Evolutionary conservation across 192 early-diverging fungal genomes (phyloP).

Genomic region (Fimicolochytrium jonesii): DNA sequence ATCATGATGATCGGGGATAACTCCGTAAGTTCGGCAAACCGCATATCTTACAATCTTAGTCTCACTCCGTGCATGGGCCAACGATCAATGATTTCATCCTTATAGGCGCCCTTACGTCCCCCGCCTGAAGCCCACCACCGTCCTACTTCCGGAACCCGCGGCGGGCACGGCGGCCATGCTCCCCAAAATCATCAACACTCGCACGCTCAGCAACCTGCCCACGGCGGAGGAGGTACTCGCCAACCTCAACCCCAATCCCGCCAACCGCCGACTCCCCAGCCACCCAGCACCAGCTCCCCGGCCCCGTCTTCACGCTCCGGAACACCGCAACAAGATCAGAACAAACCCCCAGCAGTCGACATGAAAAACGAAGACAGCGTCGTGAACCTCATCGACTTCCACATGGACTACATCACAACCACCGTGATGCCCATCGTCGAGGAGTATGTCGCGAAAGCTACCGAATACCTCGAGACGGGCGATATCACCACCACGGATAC

Average conservation of each 20-base stretch:
- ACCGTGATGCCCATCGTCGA: slow-evolving; percentile 41
- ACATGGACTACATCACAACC: slow-evolving; percentile 24
- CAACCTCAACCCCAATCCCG: not conserved
- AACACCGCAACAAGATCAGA: slow-evolving; percentile 39
- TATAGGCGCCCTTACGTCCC: no score
- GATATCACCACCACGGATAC: no score
- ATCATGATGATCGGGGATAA: slow-evolving; percentile 69
- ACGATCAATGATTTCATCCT: no score
- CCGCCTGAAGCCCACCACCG: no score
- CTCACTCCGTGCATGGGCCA: no score
- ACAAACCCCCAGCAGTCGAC: not conserved
- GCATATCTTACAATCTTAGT: no score
- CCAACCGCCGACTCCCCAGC: not conserved
- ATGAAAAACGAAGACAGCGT: slow-evolving; percentile 47
- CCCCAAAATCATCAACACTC: no score
- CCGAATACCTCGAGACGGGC: slow-evolving; percentile 26
- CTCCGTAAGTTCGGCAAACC: slow-evolving; percentile 47
- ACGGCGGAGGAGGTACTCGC: no score
- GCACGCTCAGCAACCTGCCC: no score
- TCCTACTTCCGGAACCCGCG: no score
- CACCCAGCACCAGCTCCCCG: not conserved
- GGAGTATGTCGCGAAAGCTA: slow-evolving; percentile 28
- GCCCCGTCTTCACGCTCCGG: slow-evolving; percentile 14
- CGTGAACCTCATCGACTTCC: slow-evolving; percentile 39
- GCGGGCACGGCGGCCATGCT: no score